phyloP scores from a whole-genome alignment of 208 protist species.

The Zelonia costaricensis region DNA sequence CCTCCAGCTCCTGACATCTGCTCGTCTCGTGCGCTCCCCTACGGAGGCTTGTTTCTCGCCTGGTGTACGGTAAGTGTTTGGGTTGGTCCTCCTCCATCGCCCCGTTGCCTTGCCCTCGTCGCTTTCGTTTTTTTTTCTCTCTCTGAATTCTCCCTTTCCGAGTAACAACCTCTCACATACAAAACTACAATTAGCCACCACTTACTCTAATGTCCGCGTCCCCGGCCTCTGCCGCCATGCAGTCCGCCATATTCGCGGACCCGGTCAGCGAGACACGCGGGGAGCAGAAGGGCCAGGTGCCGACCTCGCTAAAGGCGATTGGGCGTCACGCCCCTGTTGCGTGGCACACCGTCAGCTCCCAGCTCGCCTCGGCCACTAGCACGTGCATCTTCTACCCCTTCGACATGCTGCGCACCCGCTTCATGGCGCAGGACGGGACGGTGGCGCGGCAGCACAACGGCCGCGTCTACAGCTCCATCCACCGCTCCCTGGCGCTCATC shows the following conservation, averaged over 20 bases:
- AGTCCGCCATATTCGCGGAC: constrained; percentile 6
- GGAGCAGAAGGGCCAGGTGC: not conserved
- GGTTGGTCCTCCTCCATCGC: not conserved
- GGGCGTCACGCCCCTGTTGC: constrained; percentile 39
- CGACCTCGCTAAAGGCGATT: constrained; percentile 36
- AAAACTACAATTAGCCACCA: no score
- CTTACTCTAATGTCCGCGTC: no score
- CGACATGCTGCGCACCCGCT: constrained; percentile 88
- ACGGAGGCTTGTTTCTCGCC: no score
- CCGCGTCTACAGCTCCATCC: constrained; percentile 45
- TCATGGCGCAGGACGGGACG: constrained; percentile 80
- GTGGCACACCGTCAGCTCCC: constrained; percentile 65
- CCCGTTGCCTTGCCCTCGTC: not conserved
- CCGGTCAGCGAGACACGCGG: not conserved
- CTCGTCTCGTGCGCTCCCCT: no score
- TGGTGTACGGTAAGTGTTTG: no score
- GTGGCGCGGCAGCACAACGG: constrained; percentile 56
- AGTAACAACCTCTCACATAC: no score
- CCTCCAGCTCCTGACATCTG: no score
- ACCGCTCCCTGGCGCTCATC: constrained; percentile 33
- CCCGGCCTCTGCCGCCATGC: no score
- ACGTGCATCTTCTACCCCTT: constrained; percentile 87
- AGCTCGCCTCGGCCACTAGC: constrained; percentile 67
- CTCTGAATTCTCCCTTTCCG: constrained; percentile 9
- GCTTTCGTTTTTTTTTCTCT: constrained; percentile 7